A percentile compares a stretch with the other conserved stretches of the same genome.
These are phyloP conservation scores for Cladosporium austrohemisphaericum DNA, from an alignment of 2,329 filamentous ascomycete species.

Conservation along the genomic window DNA sequence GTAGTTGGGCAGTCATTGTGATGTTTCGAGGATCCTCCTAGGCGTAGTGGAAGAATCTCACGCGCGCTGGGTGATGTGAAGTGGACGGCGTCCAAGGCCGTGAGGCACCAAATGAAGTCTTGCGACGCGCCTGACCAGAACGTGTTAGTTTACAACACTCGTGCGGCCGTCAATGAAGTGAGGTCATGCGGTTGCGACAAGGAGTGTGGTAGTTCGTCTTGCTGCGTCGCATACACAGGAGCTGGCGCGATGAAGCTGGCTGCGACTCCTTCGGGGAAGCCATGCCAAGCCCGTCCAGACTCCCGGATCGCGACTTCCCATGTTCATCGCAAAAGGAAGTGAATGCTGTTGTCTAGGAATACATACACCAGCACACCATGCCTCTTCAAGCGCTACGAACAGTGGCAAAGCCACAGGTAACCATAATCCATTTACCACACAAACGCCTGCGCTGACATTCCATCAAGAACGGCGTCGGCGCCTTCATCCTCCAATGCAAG, in stretches of 20 bases:
- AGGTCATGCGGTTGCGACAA: neutral
- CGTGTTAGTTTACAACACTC: too few relatives aligned
- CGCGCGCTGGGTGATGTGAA: constrained; percentile 27
- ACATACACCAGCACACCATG: constrained; percentile 34
- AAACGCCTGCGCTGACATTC: constrained; percentile 15
- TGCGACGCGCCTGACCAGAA: too few relatives aligned
- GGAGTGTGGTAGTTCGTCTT: neutral
- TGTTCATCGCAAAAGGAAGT: neutral
- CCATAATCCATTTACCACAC: neutral
- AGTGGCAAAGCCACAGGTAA: constrained; percentile 55
- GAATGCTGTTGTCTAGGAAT: neutral
- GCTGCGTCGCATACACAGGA: neutral
- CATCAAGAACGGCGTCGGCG: constrained; percentile 84
- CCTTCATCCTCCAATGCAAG: constrained; percentile 97
- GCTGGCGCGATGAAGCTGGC: neutral
- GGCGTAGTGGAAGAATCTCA: too few relatives aligned
- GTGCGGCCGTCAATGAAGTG: neutral
- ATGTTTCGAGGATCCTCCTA: too few relatives aligned
- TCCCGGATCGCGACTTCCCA: too few relatives aligned
- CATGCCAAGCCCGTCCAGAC: too few relatives aligned
- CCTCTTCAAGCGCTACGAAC: constrained; percentile 50
- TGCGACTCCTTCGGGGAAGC: neutral
- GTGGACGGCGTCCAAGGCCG: too few relatives aligned
- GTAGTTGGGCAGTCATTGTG: constrained; percentile 91
- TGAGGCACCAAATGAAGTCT: too few relatives aligned